Evolutionary conservation across 192 early-diverging fungal species (phyloP).

Genomic region (Backusella tuberculispora): DNA sequence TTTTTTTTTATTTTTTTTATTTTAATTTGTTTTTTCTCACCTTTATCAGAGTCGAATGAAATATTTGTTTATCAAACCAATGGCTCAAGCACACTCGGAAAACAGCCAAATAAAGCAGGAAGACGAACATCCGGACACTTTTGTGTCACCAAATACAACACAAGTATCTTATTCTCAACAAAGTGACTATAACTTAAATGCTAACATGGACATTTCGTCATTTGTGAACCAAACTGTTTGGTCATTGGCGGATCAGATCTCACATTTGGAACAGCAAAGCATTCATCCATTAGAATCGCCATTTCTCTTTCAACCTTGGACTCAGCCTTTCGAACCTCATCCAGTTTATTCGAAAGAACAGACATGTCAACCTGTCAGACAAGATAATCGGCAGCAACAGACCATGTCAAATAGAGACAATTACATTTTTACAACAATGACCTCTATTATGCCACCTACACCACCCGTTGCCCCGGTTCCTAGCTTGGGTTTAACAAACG

Average conservation of each 20-base stretch:
- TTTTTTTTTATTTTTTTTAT: background rate
- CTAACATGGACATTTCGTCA: background rate
- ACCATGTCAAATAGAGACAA: background rate
- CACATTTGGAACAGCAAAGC: background rate
- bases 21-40: background rate
- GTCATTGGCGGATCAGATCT: background rate
- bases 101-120: slow-evolving; percentile 2
- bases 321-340: background rate
- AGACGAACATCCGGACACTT: background rate
- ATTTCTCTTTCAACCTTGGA: slow-evolving; percentile 7
- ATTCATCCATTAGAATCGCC: slow-evolving; percentile 12
- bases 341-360: background rate
- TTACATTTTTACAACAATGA: background rate
- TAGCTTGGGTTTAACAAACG: background rate
- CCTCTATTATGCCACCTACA: background rate
- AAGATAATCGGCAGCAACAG: background rate
- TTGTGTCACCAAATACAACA: background rate
- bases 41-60: background rate
- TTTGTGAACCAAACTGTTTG: background rate
- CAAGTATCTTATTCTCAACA: background rate
- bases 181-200: background rate
- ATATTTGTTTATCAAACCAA: slow-evolving; percentile 15
- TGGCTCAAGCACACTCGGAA: slow-evolving; percentile 2
- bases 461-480: background rate
- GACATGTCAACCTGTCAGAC: background rate